Percentiles rank a stretch among this genome's conserved stretches.
Conservation (phyloP, 1,139 yeast species). For the Hyphopichia wangnamkhiaoensis region DNA sequence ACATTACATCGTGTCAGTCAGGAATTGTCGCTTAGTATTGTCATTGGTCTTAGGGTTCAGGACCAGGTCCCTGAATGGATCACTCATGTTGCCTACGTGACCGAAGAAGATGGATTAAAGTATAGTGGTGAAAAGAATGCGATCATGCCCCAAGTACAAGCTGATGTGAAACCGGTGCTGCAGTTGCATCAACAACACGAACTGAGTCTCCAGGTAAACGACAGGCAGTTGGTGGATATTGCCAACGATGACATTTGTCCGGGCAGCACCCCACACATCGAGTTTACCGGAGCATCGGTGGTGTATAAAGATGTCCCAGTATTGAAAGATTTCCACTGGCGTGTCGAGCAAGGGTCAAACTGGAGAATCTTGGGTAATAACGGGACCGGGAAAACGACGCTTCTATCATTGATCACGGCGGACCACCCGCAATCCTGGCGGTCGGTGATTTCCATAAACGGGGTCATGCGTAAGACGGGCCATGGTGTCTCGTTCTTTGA, state of each 20-base stretch:
- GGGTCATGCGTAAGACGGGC: conserved; percentile 72
- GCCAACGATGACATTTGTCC: conserved; percentile 7
- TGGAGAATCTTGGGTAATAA: conserved; percentile 92
- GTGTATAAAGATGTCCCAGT: conserved; percentile 64
- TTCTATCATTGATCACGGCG: conserved; percentile 79
- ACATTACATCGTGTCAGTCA: conserved; percentile 29
- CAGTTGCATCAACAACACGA: conserved; percentile 10
- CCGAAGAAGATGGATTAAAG: conserved; percentile 51
- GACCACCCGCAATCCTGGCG: conserved; percentile 98
- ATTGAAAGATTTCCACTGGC: conserved; percentile 64
- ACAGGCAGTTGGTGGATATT: conserved; percentile 8
- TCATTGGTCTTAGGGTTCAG: conserved; percentile 75
- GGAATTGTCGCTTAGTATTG: conserved; percentile 36
- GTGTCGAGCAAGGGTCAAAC: conserved; percentile 66
- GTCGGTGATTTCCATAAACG: conserved; percentile 63
- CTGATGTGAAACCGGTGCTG: conserved; percentile 4
- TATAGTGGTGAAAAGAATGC: conserved; percentile 47
- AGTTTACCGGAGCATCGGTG: conserved; percentile 65
- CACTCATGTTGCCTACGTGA: conserved; percentile 63
- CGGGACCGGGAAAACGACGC: conserved; percentile 91
- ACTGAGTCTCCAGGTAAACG: conserved; percentile 4
- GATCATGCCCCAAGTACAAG: conserved; percentile 9
- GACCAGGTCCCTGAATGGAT: conserved; percentile 82
- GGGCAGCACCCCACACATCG: conserved; percentile 41
- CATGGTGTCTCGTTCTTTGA: conserved; percentile 69